These are phyloP conservation scores for Peniophora sp. DNA, from an alignment of 1,284 basidiomycete species.

Conservation along the genomic window DNA sequence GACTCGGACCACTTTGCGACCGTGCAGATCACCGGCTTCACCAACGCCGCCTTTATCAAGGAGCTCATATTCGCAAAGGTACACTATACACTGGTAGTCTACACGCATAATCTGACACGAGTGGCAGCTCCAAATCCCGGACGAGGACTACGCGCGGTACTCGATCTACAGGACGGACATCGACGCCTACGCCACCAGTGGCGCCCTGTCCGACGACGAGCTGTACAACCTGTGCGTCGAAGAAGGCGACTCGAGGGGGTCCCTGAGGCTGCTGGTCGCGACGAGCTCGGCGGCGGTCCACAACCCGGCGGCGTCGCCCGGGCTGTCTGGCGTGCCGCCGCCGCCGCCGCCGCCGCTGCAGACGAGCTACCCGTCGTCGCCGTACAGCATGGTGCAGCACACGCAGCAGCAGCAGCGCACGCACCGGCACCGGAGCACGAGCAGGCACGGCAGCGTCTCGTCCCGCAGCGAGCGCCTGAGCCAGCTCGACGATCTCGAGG, in stretches of 20 bases:
- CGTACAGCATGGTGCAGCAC: too few relatives aligned
- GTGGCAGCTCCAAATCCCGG: constrained; percentile 68
- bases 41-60: constrained; percentile 63
- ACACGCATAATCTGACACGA: constrained; percentile 1
- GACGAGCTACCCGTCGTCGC: too few relatives aligned
- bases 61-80: constrained; percentile 85
- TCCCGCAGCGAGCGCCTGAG: too few relatives aligned
- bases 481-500: too few relatives aligned
- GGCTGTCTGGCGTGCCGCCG: too few relatives aligned
- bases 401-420: too few relatives aligned
- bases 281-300: constrained; percentile 54
- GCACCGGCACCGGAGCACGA: too few relatives aligned
- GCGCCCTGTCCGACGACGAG: constrained; percentile 59
- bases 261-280: constrained; percentile 76
- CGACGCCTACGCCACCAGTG: constrained; percentile 65
- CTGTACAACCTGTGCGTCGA: constrained; percentile 68
- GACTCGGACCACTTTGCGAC: constrained; percentile 77
- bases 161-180: constrained; percentile 85
- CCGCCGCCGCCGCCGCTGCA: too few relatives aligned
- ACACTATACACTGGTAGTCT: constrained; percentile 13
- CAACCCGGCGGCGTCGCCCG: constrained; percentile 24
- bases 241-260: constrained; percentile 66
- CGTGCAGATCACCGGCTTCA: constrained; percentile 70
- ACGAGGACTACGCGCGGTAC: constrained; percentile 71
- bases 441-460: too few relatives aligned